Percentiles rank a stretch among this genome's conserved stretches.
These are phyloP conservation scores for Emergomyces africanus DNA, from an alignment of 2,329 filamentous ascomycete genomes.

Conservation along the genomic window DNA sequence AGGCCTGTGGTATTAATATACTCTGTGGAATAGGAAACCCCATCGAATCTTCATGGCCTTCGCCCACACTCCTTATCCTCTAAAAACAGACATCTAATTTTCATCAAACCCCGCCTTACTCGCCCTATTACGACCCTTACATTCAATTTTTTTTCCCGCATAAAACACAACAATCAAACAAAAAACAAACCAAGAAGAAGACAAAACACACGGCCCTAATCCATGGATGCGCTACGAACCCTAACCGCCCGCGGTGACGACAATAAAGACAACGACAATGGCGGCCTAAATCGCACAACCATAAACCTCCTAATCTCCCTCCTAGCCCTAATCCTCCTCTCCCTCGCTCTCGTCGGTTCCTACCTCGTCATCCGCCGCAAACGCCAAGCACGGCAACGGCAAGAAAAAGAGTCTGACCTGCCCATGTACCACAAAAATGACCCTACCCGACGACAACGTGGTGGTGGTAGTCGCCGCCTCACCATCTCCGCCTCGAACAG, in stretches of 20 bases:
- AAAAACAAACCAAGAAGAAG: not conserved
- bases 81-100: not conserved
- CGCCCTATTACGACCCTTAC: not conserved
- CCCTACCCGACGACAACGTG: constrained; percentile 34
- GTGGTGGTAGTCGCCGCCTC: constrained; percentile 35
- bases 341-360: constrained; percentile 51
- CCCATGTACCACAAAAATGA: constrained; percentile 50
- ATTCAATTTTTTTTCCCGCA: not conserved
- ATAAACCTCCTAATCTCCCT: constrained; percentile 69
- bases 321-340: constrained; percentile 63
- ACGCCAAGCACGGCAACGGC: constrained; percentile 42
- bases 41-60: not conserved
- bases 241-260: constrained; percentile 39
- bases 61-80: no score
- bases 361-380: constrained; percentile 63
- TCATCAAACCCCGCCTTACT: not conserved
- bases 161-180: not conserved
- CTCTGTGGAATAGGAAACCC: not conserved
- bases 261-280: constrained; percentile 26
- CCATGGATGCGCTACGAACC: constrained; percentile 30
- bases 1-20: not conserved
- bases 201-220: constrained; percentile 13
- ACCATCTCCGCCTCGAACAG: constrained; percentile 47
- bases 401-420: constrained; percentile 37
- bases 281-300: constrained; percentile 46